Base-by-base conservation (phyloP, 176 grass and related monocot species). In the Lolium multiflorum region DNA sequence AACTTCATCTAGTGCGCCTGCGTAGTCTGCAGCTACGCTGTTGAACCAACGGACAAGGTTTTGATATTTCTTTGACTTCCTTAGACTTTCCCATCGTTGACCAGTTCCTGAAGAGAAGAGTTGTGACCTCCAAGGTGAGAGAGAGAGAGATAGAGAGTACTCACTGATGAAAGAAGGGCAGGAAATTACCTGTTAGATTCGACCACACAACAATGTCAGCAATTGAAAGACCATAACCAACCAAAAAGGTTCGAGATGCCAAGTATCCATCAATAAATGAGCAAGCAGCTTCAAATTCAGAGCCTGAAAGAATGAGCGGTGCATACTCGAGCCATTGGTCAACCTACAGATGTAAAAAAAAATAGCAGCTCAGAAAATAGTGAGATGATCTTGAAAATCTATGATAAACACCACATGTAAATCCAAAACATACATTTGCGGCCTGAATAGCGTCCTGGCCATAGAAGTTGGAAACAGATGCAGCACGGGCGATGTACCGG, bases 81-180 rank as follows among this genome's bases (percentile, higher is more conserved):
- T 94, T 56, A 98, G 84, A 88, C 91, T 96, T 85, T 95, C 93
- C 93, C 96, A 98, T 87, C 93, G 92, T 79, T 98, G 93, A 0
- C 93, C 96, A 80, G 82, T 92, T 61, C 93, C 93, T 98, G 63
- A 73, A 73, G 49, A 82, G 49, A 62, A 89, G 44, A 74, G 3
- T 31, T 62, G 52, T 16, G 58, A 56, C 8, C 15, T 86, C 76
- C 20, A 70, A 82, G 43, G 15, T 79, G 82, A 91, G 79, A 79
- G 35, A 1, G 1, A 26, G 14, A 71, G 24, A 64, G 35, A 11
- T 2, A 74, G 43, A 74, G 12, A 50, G 3, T 28, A 38, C 21
- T 39, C 3, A 54, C 4, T 49, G 26, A 57, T 63, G 75, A 61
- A 89, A 58, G 25, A 82, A 86, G 41, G 41, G 11, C 43, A 38